Evolutionary conservation across 1,284 basidiomycete genomes (phyloP), one percentile per base, ranked within the genome.

Genomic region (Rhodotorula sp.): DNA sequence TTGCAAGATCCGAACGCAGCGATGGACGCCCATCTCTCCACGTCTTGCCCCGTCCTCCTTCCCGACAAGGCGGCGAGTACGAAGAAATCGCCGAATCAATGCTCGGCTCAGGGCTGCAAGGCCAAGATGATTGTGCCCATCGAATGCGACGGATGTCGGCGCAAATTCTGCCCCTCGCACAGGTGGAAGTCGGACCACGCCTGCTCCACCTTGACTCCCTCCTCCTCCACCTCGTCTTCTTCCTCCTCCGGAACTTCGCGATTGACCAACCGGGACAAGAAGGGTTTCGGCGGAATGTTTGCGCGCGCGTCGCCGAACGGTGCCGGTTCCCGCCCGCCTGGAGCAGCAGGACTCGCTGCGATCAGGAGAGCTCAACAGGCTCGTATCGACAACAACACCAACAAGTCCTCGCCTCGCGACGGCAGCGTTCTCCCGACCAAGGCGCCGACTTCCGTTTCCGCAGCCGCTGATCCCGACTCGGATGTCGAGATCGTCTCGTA

Each of bases 121-220:
- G 71, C 66, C 23, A 77, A 74, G 64, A 66, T 77, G 66, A 70
- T 77, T 68, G 71, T 70, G 3, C 71, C 73, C 3, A 76, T 78
- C 18, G 60, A 54, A 58, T 78, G 77, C 60, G 50, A 58, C 3
- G n/a, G 34, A 21, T 78, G 77, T 61, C 3, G 56, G 5, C 45
- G 48, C 3, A 62, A n/a, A 28, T 77, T 68, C 47, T 78, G 77
- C 65, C 66, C 76, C 26, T 62, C 28, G 18, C 77, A 78, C 57
- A 58, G 77, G 8, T 76, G 57, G 8, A 64, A 45, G 21, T 60
- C 56, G 23, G 70, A 74, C 21, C 77, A 78, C 28, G 63, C 63
- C 4, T 78, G 77, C 63, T 21, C 50, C 38, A 56, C 47, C 61
- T 67, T 56, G 58, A 56, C 21, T 19, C 21, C 31, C 12, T 18